Percentiles rank a stretch among this genome's conserved stretches.
Conservation (phyloP, 2,329 filamentous ascomycete genomes). For the Claviceps purpurea region DNA sequence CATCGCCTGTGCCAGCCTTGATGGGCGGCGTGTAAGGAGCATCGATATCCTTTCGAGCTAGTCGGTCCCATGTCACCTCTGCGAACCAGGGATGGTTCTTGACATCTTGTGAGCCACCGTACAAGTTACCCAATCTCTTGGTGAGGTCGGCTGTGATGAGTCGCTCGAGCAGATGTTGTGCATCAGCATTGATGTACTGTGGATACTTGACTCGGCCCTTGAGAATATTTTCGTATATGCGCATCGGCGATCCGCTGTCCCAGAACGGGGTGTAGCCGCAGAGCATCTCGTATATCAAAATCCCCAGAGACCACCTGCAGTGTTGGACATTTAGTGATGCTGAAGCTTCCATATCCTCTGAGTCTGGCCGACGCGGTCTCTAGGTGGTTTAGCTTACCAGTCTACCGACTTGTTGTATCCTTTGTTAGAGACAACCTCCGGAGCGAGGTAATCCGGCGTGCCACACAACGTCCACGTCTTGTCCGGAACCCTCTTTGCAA, state of each 20-base stretch:
- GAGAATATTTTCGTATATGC: conserved; percentile 98
- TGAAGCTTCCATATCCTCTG: neutral
- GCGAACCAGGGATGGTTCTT: conserved; percentile 95
- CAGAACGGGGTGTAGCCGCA: conserved; percentile 98
- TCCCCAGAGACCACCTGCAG: conserved; percentile 88
- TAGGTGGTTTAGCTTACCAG: conserved; percentile 50
- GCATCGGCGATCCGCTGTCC: conserved; percentile 95
- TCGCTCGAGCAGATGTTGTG: conserved; percentile 80
- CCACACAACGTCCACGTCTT: conserved; percentile 99
- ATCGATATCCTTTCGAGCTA: conserved; percentile 93
- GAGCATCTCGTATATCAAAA: conserved; percentile 98
- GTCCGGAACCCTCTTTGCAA: conserved; percentile 94
- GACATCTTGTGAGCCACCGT: conserved; percentile 79
- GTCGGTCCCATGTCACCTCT: conserved; percentile 93
- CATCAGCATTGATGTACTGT: conserved; percentile 86
- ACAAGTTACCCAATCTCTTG: conserved; percentile 87
- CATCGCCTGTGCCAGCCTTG: conserved; percentile 83
- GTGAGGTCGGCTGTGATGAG: conserved; percentile 92
- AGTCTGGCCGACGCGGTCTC: neutral
- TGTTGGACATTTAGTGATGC: neutral
- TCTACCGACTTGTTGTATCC: conserved; percentile 99
- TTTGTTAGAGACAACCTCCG: conserved; percentile 97
- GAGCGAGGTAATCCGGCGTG: conserved; percentile 92
- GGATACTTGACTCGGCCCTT: conserved; percentile 95
- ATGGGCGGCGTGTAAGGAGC: conserved; percentile 95